These are phyloP conservation scores for Microdochium paspali DNA, from an alignment of 2,329 filamentous ascomycete species.

Conservation along the genomic window DNA sequence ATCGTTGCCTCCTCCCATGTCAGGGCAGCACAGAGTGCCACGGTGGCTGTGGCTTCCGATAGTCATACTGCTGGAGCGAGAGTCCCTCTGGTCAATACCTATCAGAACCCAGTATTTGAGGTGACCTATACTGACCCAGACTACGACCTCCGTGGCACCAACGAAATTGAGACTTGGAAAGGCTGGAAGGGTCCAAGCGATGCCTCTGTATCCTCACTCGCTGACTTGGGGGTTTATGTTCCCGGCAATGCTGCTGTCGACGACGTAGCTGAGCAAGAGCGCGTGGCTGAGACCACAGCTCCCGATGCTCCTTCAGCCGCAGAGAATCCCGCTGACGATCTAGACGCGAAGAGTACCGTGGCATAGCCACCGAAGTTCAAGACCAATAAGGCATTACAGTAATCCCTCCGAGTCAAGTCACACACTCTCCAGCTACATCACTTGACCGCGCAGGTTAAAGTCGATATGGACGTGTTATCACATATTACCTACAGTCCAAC, in stretches of 20 bases:
- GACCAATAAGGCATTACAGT: no score
- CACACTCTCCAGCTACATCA: no score
- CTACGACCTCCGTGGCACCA: background rate
- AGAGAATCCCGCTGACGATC: no score
- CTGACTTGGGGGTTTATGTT: background rate
- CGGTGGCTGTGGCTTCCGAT: background rate
- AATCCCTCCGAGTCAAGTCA: no score
- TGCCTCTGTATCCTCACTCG: background rate
- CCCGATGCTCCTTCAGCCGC: background rate
- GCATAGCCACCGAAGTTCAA: no score
- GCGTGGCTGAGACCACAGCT: background rate
- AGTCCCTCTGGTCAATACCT: slow-evolving; percentile 10
- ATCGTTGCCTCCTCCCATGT: background rate
- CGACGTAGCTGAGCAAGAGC: background rate
- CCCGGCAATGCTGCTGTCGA: background rate
- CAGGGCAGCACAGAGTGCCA: background rate
- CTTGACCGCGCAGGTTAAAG: no score
- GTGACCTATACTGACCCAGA: slow-evolving; percentile 14
- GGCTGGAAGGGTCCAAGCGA: slow-evolving; percentile 2
- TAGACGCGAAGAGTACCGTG: no score
- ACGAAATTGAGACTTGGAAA: slow-evolving; percentile 18
- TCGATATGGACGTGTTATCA: no score
- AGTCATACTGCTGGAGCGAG: background rate
- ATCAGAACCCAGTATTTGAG: slow-evolving; percentile 28
- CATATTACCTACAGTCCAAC: no score